Evolutionary conservation across 2,329 filamentous ascomycete species (phyloP).

Genomic region (Bipolaris oryzae): DNA sequence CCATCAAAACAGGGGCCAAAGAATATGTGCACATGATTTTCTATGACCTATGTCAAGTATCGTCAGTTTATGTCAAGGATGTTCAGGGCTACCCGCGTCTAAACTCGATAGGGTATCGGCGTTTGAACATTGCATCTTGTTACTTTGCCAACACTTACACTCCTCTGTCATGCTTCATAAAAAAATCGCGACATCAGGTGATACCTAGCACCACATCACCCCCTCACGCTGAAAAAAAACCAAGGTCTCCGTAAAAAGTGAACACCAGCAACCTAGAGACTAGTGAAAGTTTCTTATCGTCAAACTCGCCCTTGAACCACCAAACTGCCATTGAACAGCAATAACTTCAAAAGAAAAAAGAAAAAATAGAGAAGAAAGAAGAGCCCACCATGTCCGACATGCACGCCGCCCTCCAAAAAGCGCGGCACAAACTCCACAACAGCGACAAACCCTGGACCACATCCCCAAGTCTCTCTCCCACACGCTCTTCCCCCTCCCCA

Average conservation of each 20-base stretch:
- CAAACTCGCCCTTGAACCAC: no score
- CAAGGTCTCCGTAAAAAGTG: background rate
- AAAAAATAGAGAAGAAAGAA: background rate
- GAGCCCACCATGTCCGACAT: slow-evolving; percentile 24
- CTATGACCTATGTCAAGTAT: background rate
- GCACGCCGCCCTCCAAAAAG: slow-evolving; percentile 16
- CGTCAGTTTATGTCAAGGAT: background rate
- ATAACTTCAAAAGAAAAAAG: no score
- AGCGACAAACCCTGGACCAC: background rate
- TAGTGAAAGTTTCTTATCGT: no score
- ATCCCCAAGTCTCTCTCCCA: slow-evolving; percentile 28
- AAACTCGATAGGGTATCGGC: slow-evolving; percentile 17
- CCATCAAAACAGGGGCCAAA: background rate
- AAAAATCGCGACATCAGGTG: background rate
- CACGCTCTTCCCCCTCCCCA: slow-evolving; percentile 7
- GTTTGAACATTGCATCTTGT: slow-evolving; percentile 4
- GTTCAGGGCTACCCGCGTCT: slow-evolving; percentile 17
- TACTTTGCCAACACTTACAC: background rate
- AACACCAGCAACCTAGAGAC: background rate
- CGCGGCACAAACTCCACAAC: slow-evolving; percentile 9
- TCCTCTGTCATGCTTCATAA: background rate
- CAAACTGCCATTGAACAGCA: no score
- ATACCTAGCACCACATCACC: background rate
- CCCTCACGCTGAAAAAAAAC: no score
- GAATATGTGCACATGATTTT: background rate